Base-by-base conservation (phyloP, 257 asterid genomes). In the Gentiana straminea region DNA sequence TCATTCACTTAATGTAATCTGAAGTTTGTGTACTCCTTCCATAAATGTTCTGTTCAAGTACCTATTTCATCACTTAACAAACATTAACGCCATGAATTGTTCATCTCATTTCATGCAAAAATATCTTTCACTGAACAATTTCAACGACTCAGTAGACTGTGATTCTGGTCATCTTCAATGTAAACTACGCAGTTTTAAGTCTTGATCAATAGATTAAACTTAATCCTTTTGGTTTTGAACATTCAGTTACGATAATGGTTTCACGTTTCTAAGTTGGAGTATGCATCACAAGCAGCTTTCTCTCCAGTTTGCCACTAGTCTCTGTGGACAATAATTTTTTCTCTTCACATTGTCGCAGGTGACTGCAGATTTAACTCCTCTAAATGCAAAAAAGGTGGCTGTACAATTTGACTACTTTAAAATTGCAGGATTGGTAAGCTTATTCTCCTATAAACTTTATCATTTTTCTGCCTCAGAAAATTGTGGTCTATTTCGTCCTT, bases 281-380 rank as follows among this genome's bases (percentile, higher is more conserved):
- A 41, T 41, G 46, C 38, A 8, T 10, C 5, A 43, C 32, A 43
- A 41, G 33, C 24, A 57, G 7, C 8, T 57, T 39, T 39, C 51
- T 43, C 24, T 43, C 4, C 2, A 38, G 39, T 15, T 57, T 41
- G 11, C 49, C n/a, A 50, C 34, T 50, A n/a, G 54, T 33, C 2
- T 37, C 9, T 49, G 11, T 15, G 3, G 15, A 3, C 38, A 4
- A 12, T 36, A 8, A 1, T 8, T 55, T 38, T 8, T 13, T 34
- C 33, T n/a, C 1, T 54, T n/a, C 1, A 33, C 0, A 0, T 46
- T 34, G 54, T 38, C 73, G 62, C 70, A 85, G 97, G 97, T 86
- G 53, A 81, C 94, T 43, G 95, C 92, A 70, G 86, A 89, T 78
- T 81, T 89, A 70, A 81, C 94, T 0, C 94, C 94, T 61, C 58